Evolutionary conservation across 2,329 filamentous ascomycete genomes (phyloP).

Genomic region (Nemania sp.): DNA sequence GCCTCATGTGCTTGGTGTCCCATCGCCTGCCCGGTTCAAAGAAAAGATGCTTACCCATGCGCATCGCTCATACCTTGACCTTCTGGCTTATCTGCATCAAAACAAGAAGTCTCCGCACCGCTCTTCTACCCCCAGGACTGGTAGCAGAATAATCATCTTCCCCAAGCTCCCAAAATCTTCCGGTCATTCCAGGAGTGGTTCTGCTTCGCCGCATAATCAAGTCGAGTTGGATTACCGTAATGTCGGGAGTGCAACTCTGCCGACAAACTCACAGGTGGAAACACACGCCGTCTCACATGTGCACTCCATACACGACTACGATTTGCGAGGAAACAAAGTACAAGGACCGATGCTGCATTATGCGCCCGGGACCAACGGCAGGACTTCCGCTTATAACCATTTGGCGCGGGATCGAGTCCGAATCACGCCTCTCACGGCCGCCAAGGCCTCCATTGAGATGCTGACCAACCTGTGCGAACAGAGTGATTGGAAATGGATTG

Average conservation of each 20-base stretch:
- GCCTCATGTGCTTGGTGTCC: slow-evolving; percentile 30
- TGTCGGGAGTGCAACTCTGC: slow-evolving; percentile 22
- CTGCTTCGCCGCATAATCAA: slow-evolving; percentile 28
- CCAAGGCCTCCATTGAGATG: slow-evolving; percentile 70
- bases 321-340: slow-evolving; percentile 26
- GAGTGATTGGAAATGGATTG: slow-evolving; percentile 85
- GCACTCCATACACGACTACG: slow-evolving; percentile 26
- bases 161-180: slow-evolving; percentile 54
- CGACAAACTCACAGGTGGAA: slow-evolving; percentile 21
- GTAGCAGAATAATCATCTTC: slow-evolving; percentile 58
- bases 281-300: slow-evolving; percentile 18
- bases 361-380: slow-evolving; percentile 31
- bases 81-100: slow-evolving; percentile 68
- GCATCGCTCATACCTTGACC: slow-evolving; percentile 73
- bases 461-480: slow-evolving; percentile 77
- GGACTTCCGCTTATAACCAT: slow-evolving; percentile 21
- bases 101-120: slow-evolving; percentile 55
- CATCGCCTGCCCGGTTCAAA: slow-evolving; percentile 56
- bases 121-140: slow-evolving; percentile 44
- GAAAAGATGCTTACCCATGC: slow-evolving; percentile 72
- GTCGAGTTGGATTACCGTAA: slow-evolving; percentile 21
- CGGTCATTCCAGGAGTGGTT: slow-evolving; percentile 23
- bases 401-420: slow-evolving; percentile 32
- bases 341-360: slow-evolving; percentile 34
- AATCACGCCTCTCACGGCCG: slow-evolving; percentile 56